phyloP scores from a whole-genome alignment of 2,329 filamentous ascomycete genomes.

The Neofusicoccum sp. region DNA sequence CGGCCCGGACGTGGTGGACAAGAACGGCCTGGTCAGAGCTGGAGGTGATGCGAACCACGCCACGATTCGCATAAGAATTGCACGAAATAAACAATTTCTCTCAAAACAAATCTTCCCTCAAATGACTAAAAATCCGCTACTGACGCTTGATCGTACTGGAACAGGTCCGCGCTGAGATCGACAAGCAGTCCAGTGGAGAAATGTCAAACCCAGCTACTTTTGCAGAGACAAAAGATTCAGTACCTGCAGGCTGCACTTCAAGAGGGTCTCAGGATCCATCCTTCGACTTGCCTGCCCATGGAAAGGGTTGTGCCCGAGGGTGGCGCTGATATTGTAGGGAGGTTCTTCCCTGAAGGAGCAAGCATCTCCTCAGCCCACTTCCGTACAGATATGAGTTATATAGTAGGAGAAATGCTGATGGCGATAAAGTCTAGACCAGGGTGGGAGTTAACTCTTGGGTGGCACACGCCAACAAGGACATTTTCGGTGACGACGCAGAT shows the following conservation, averaged over 20 bases:
- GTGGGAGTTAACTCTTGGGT: conserved; percentile 41
- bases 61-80: no score
- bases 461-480: conserved; percentile 34
- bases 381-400: conserved; percentile 25
- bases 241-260: conserved; percentile 20
- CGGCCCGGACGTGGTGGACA: conserved; percentile 31
- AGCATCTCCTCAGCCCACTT: neutral
- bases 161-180: neutral
- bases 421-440: conserved; percentile 19
- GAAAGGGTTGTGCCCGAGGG: neutral
- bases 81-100: no score
- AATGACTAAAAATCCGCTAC: no score
- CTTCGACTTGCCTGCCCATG: neutral
- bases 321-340: neutral
- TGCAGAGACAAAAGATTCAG: conserved; percentile 8
- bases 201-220: neutral
- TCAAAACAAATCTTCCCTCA: no score
- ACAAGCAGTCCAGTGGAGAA: neutral
- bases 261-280: conserved; percentile 27
- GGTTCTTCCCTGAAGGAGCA: conserved; percentile 26
- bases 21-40: conserved; percentile 31
- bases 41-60: conserved; percentile 39
- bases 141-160: no score
- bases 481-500: conserved; percentile 35
- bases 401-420: conserved; percentile 23